These are phyloP conservation scores for Amborella trichopoda DNA, from an alignment of 164 flowering plant genomes.

Conservation along the genomic window DNA sequence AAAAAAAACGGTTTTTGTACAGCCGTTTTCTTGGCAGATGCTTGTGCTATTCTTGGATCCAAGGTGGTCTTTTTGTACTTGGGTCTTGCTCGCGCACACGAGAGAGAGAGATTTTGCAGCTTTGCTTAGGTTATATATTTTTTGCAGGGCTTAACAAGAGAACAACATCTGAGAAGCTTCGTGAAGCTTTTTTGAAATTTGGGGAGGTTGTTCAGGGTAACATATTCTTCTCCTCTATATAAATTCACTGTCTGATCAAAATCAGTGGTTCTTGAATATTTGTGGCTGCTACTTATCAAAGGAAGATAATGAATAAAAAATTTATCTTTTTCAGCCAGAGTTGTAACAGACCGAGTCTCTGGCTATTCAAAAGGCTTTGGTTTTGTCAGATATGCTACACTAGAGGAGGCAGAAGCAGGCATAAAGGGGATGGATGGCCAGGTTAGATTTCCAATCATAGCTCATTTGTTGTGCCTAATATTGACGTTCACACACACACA, in stretches of 20 bases:
- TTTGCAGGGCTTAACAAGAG: slow-evolving; percentile 30
- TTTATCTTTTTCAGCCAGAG: slow-evolving; percentile 11
- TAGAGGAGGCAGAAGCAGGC: slow-evolving; percentile 15
- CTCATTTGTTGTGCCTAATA: not conserved
- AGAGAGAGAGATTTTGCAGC: too few species aligned
- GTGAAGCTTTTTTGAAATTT: slow-evolving; percentile 24
- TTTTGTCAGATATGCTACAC: slow-evolving; percentile 9
- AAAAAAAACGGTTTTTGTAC: too few species aligned
- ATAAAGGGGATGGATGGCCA: slow-evolving; percentile 19
- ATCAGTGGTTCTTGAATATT: too few species aligned
- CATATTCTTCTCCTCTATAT: not conserved
- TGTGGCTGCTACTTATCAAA: too few species aligned
- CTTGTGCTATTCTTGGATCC: too few species aligned
- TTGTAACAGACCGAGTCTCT: slow-evolving; percentile 6
- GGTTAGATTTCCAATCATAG: slow-evolving; percentile 2
- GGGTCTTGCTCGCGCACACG: too few species aligned
- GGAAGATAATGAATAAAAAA: too few species aligned
- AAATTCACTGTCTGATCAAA: too few species aligned
- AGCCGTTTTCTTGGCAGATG: too few species aligned
- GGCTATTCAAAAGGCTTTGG: slow-evolving; percentile 16
- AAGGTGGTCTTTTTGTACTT: too few species aligned
- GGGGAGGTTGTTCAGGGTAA: slow-evolving; percentile 20
- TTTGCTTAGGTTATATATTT: too few species aligned
- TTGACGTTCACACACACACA: too few species aligned
- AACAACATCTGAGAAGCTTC: slow-evolving; percentile 28